These are phyloP conservation scores for Citropsis articulata DNA, from an alignment of 345 rosid genomes.

Conservation along the genomic window DNA sequence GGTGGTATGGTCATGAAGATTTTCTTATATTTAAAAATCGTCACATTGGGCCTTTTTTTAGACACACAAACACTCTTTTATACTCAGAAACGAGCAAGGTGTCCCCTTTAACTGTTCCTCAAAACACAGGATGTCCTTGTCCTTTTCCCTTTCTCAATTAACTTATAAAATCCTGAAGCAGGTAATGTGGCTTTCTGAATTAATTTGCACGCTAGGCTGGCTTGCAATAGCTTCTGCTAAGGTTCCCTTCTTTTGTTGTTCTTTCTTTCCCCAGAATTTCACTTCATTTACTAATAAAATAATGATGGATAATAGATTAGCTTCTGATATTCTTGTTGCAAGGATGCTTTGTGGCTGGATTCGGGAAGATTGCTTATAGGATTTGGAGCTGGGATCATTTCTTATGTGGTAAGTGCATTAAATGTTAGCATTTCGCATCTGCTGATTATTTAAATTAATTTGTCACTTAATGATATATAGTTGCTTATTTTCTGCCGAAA, in stretches of 20 bases:
- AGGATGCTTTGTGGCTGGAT: slow-evolving; percentile 41
- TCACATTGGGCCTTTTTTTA: too few relatives aligned
- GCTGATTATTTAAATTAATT: not conserved
- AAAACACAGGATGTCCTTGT: too few relatives aligned
- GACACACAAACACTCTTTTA: too few relatives aligned
- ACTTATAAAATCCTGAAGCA: slow-evolving; percentile 16
- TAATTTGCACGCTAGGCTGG: slow-evolving; percentile 33
- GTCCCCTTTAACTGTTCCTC: too few relatives aligned
- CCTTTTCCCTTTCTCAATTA: not conserved
- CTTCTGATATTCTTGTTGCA: slow-evolving; percentile 11
- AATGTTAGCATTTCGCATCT: not conserved
- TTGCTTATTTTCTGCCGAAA: not conserved
- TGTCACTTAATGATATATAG: not conserved
- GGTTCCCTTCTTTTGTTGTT: not conserved
- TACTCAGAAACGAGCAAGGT: too few relatives aligned
- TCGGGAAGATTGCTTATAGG: slow-evolving; percentile 46
- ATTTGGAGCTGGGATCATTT: slow-evolving; percentile 38
- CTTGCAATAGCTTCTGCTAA: not conserved
- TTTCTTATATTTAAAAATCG: too few relatives aligned
- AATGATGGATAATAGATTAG: not conserved
- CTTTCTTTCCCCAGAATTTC: not conserved
- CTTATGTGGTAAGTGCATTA: slow-evolving; percentile 41
- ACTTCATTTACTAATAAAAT: too few relatives aligned
- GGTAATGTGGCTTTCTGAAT: slow-evolving; percentile 48
- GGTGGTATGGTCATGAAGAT: too few relatives aligned